Evolutionary conservation across 805 yeast genomes (phyloP), one percentile per base, ranked within the genome.

Genomic region (Dipodascopsis uninucleata): DNA sequence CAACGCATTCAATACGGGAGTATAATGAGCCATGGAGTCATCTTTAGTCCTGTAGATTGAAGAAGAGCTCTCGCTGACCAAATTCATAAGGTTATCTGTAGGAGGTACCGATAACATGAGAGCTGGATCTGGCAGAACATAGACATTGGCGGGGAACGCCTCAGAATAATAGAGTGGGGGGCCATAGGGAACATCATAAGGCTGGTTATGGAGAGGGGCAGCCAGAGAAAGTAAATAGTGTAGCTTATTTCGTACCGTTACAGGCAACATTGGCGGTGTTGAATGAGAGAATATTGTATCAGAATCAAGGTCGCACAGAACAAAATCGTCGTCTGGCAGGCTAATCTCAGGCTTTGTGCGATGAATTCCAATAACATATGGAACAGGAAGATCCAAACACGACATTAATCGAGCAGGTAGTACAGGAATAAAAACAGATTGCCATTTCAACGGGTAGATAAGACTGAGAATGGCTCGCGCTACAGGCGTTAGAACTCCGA

Each of bases 341-440:
- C 33, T 31, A 5, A 39, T 21, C 16, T 33, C 37, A 7, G 36
- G 9, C 4, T 28, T 21, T 6, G 39, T n/a, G 4, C 47, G 31
- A 14, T 44, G 49, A 6, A 50, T 28, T 3, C 56, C 56, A 12
- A 52, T 52, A n/a, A 52, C 50, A 28, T 50, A 52, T 5, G 55
- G 51, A 9, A 52, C 55, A 14, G 56, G 56, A 28, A 47, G 40
- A n/a, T 50, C 56, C 8, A 52, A 49, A 29, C 56, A 52, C 16
- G 46, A 36, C 1, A 42, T 28, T 25, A 52, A 42, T n/a, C 56
- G 41, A 6, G 43, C 24, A 2, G 52, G 55, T 5, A 52, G 41
- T 12, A 52, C 52, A 4, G 56, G 56, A 20, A 52, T 52, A 16
- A 28, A 49, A 10, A 52, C 52, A 18, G 49, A 43, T 28, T 45